A percentile compares a stretch with the other conserved stretches of the same genome.
phyloP scores from a whole-genome alignment of 2,329 filamentous ascomycete genomes.

The Fusarium oxysporum region DNA sequence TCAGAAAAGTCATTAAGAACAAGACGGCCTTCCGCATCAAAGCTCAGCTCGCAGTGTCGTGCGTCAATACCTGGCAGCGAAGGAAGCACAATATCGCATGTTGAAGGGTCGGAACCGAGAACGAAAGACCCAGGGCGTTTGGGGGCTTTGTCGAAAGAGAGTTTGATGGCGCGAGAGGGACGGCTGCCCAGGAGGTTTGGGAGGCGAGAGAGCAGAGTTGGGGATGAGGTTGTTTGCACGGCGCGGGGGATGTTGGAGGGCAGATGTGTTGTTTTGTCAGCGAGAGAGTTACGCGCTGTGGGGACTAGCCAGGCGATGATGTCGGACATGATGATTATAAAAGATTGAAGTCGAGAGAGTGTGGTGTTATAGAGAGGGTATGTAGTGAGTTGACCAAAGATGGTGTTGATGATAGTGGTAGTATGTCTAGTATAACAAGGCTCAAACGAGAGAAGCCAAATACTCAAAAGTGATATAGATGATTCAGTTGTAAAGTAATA shows the following conservation, averaged over 20 bases:
- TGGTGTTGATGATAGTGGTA: neutral
- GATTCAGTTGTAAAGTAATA: neutral
- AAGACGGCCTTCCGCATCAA: slow-evolving; percentile 53
- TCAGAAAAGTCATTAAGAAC: slow-evolving; percentile 54
- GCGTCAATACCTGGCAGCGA: slow-evolving; percentile 49
- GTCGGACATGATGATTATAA: slow-evolving; percentile 38
- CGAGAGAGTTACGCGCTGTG: slow-evolving; percentile 49
- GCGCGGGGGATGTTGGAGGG: slow-evolving; percentile 49
- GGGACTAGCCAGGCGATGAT: slow-evolving; percentile 57
- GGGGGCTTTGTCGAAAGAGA: slow-evolving; percentile 51
- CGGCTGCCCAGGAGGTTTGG: slow-evolving; percentile 42
- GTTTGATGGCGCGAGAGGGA: slow-evolving; percentile 49
- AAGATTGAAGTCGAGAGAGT: slow-evolving; percentile 11
- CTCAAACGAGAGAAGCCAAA: slow-evolving; percentile 44
- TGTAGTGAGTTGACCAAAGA: slow-evolving; percentile 15
- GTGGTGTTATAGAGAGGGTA: slow-evolving; percentile 13
- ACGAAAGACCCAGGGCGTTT: slow-evolving; percentile 53
- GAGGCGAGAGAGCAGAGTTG: slow-evolving; percentile 46
- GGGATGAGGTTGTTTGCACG: slow-evolving; percentile 41
- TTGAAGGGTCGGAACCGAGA: slow-evolving; percentile 52
- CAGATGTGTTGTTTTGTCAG: slow-evolving; percentile 49
- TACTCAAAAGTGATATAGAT: neutral
- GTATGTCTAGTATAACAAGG: slow-evolving; percentile 1
- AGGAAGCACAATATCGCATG: slow-evolving; percentile 54
- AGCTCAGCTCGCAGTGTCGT: slow-evolving; percentile 54